Evolutionary conservation across 208 protist species (phyloP).

Genomic region (Herpetomonas muscarum): DNA sequence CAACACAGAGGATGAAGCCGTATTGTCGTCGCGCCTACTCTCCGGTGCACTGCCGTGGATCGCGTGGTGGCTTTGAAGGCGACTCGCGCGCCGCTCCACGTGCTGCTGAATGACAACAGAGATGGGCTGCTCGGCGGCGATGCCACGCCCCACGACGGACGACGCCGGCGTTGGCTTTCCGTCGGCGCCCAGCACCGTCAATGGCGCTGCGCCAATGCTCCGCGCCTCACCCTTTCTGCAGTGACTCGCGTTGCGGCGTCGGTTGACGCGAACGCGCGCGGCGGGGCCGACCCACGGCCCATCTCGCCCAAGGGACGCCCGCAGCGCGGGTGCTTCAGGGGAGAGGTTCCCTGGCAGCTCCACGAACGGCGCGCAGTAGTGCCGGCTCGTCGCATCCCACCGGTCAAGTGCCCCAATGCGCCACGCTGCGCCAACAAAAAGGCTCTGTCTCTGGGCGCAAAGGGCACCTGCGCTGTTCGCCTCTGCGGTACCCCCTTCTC

Average conservation of each 20-base stretch:
- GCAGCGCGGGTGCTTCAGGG: neutral
- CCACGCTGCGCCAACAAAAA: slow-evolving; percentile 27
- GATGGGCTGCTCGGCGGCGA: neutral
- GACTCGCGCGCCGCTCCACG: neutral
- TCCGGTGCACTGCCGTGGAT: neutral
- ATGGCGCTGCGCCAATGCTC: too few species aligned
- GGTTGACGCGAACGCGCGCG: neutral
- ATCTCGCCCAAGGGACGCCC: neutral
- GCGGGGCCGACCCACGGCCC: neutral
- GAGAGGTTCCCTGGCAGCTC: neutral
- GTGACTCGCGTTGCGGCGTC: neutral
- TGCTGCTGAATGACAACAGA: neutral
- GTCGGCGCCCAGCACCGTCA: too few species aligned
- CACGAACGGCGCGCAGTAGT: slow-evolving; percentile 8
- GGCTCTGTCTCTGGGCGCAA: slow-evolving; percentile 34
- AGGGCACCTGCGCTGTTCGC: too few species aligned
- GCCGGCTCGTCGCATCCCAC: slow-evolving; percentile 2
- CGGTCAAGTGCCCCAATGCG: slow-evolving; percentile 20
- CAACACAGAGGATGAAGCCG: too few species aligned
- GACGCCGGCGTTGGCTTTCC: too few species aligned
- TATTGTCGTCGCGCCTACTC: too few species aligned
- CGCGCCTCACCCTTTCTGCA: neutral
- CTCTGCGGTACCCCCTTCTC: too few species aligned
- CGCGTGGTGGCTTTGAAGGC: neutral
- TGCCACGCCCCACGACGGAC: too few species aligned